Evolutionary conservation across 768 basidiomycete species (phyloP).

Genomic region (Termitomyces titanicus): DNA sequence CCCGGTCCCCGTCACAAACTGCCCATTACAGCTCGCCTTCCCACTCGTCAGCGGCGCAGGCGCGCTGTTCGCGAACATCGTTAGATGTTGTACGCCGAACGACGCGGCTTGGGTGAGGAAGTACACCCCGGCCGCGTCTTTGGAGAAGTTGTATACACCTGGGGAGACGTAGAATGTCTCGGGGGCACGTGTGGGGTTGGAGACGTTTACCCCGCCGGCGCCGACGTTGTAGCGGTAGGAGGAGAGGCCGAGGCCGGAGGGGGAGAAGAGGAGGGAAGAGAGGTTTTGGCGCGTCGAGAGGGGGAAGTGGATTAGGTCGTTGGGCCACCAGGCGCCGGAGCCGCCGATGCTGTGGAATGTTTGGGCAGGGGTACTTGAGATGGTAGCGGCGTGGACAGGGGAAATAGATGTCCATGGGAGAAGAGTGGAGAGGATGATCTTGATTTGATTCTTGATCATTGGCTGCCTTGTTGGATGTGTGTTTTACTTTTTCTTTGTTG

Average conservation of each 20-base stretch:
- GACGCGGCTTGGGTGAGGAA: conserved; percentile 36
- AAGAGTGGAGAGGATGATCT: not conserved
- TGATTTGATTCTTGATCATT: conserved; percentile 3
- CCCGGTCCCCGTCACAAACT: conserved; percentile 31
- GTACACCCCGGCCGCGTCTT: conserved; percentile 36
- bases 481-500: not conserved
- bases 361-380: conserved; percentile 29
- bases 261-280: conserved; percentile 35
- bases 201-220: conserved; percentile 38
- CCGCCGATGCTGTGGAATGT: conserved; percentile 38
- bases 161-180: conserved; percentile 33
- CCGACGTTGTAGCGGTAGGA: conserved; percentile 42
- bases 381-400: conserved; percentile 15
- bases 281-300: conserved; percentile 36
- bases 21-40: conserved; percentile 31
- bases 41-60: conserved; percentile 31
- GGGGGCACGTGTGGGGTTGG: conserved; percentile 32
- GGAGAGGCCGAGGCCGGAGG: conserved; percentile 34
- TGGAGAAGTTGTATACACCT: conserved; percentile 36
- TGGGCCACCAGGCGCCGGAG: conserved; percentile 46
- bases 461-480: not conserved
- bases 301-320: conserved; percentile 38
- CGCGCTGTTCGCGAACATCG: conserved; percentile 42
- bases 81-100: conserved; percentile 32
- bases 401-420: not conserved